Evolutionary conservation across 768 basidiomycete genomes (phyloP), one percentile per base, ranked within the genome.

Genomic region (Hirschioporus abietinus): DNA sequence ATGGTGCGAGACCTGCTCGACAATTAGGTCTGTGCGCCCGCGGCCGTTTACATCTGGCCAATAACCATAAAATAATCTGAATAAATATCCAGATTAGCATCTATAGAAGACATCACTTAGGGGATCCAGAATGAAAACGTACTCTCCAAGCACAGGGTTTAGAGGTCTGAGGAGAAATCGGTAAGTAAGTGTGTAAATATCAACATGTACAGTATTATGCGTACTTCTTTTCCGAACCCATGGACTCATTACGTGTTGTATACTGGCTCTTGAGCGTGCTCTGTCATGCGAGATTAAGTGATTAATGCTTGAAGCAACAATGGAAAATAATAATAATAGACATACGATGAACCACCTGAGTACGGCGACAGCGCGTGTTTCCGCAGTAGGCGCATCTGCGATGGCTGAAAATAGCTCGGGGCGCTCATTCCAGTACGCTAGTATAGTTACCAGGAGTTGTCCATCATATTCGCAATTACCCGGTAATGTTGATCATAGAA

Each of bases 201-300:
- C 4, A 30, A 18, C 3, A 58, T 30, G 10, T 30, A 25, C 20
- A 25, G 64, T 15, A 64, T 65, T 35, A 23, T 36, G 79, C 87
- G 62, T 69, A 93, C 92, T 99, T 99, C 83, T 99, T 99, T 85
- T 99, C 96, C 0, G 92, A 94, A 17, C 96, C 96, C 87, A 95
- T 90, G 69, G 89, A 89, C 79, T 97, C 95, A 72, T 98, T 98
- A 63, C 96, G 83, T 20, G 93, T 93, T 58, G 92, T 98, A 76
- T 95, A 95, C 74, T 97, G 95, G 17, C 94, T 96, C 76, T 95
- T 97, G 63, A 99, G 84, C 0, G 96, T 99, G 72, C 89, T 89
- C 90, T 91, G 66, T 18, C 20, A 25, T 35, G 58, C 23, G 66
- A 30, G 58, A 35, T 23, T 18, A 66, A 25, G n/a, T 57, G 59